A percentile compares a stretch with the other conserved stretches of the same genome.
Evolutionary conservation across 768 basidiomycete species (phyloP).

Genomic region (Suillus spraguei): DNA sequence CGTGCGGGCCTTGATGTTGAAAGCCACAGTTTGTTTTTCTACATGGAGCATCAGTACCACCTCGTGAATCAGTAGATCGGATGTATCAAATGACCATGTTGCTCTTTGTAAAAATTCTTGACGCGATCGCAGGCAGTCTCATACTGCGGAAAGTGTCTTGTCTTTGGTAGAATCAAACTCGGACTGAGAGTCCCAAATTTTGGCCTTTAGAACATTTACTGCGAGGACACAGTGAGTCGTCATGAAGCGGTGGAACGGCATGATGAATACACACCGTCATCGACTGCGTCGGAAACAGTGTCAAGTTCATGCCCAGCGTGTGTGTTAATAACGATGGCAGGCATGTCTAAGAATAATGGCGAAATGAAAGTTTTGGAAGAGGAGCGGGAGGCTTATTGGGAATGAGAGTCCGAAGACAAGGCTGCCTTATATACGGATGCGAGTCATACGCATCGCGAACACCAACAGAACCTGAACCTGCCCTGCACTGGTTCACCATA

Average conservation of each 20-base stretch:
- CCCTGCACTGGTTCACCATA: constrained; percentile 4
- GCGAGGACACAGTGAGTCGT: constrained; percentile 2
- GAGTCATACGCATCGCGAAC: neutral
- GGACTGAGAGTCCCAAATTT: constrained; percentile 58
- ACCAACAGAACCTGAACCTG: constrained; percentile 5
- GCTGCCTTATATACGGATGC: constrained; percentile 11
- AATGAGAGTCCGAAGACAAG: constrained; percentile 8
- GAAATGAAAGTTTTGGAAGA: neutral
- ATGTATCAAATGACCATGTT: constrained; percentile 55
- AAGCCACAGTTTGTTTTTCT: constrained; percentile 89
- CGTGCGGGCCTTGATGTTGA: constrained; percentile 77
- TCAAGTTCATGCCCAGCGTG: constrained; percentile 40
- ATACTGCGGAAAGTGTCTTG: constrained; percentile 75
- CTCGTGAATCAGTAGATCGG: neutral
- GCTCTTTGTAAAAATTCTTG: constrained; percentile 76
- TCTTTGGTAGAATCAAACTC: constrained; percentile 57
- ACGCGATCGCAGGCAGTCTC: constrained; percentile 77
- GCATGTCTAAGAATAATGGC: constrained; percentile 23
- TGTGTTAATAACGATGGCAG: constrained; percentile 22
- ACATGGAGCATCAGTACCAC: constrained; percentile 8
- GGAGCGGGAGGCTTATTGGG: neutral
- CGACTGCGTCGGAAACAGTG: constrained; percentile 48
- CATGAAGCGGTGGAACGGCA: neutral
- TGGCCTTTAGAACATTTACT: constrained; percentile 75
- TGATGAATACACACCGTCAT: constrained; percentile 40